Conservation (phyloP, 2,329 filamentous ascomycete species). For the Diplodia corticola region DNA sequence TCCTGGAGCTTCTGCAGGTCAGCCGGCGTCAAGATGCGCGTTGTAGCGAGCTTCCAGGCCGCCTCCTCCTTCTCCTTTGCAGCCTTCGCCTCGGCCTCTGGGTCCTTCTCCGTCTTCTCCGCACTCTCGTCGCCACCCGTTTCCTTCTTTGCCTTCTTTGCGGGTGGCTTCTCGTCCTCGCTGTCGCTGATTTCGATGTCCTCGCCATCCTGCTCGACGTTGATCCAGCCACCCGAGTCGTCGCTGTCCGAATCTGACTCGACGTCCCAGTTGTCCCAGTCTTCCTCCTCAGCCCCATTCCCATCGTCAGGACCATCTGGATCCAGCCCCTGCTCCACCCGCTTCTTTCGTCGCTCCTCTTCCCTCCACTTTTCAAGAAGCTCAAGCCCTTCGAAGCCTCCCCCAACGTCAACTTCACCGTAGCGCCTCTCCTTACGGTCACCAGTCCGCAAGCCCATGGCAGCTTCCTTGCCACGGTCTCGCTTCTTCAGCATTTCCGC, state of each 20-base stretch:
- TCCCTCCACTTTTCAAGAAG: constrained; percentile 91
- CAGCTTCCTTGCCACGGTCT: constrained; percentile 87
- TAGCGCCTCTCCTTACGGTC: constrained; percentile 76
- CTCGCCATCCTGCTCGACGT: constrained; percentile 78
- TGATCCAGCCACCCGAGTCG: constrained; percentile 88
- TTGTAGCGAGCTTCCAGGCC: constrained; percentile 77
- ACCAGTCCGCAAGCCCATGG: constrained; percentile 76
- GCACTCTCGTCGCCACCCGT: constrained; percentile 43
- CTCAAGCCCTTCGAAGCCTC: constrained; percentile 84
- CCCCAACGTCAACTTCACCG: constrained; percentile 77
- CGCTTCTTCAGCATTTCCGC: constrained; percentile 86
- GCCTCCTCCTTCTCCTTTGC: constrained; percentile 39
- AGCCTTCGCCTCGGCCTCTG: constrained; percentile 41
- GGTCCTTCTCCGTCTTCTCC: constrained; percentile 37
- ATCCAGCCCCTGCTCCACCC: constrained; percentile 66
- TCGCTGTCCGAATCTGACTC: constrained; percentile 60
- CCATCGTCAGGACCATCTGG: constrained; percentile 62
- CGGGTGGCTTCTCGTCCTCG: constrained; percentile 68
- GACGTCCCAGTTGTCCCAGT: constrained; percentile 61
- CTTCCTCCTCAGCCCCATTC: constrained; percentile 61
- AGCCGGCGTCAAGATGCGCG: constrained; percentile 89
- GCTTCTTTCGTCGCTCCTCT: constrained; percentile 76
- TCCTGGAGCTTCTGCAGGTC: constrained; percentile 94
- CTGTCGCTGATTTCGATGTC: constrained; percentile 71
- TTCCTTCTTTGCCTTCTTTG: constrained; percentile 62